Evolutionary conservation across 2,329 filamentous ascomycete genomes (phyloP), one percentile per base, ranked within the genome.

Genomic region (Scedosporium apiospermum): DNA sequence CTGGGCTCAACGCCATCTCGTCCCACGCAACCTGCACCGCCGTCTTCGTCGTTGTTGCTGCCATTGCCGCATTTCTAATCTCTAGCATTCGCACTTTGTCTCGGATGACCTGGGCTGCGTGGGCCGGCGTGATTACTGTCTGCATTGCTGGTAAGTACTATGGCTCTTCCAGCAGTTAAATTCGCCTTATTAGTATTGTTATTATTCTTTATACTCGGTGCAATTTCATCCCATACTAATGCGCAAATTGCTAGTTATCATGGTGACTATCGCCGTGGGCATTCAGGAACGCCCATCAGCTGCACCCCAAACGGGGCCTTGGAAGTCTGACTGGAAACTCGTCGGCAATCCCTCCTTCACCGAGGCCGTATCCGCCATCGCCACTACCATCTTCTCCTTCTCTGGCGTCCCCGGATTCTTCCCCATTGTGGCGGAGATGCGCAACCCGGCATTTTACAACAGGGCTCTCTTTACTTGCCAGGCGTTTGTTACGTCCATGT

Each of bases 11-110:
- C 64, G 70, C 76, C 3, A 65, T 78, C 4, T 77, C 76, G 0
- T 64, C 67, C 0, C 75, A 77, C 60, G 75, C 67, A 5, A 65
- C 71, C 10, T 77, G 75, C 65, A 78, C 76, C 4, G 75, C 75
- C 1, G 66, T 73, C 14, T 78, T 77, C 46, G 72, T 76, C 6
- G 74, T 70, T 5, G 69, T 77, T 1, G 72, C 73, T 14, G 68
- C 67, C 42, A 59, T 71, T n/a, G 62, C 69, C 1, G 64, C 63
- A 3, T 72, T 75, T 61, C 66, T 64, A 1, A 67, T 77, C 9
- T 68, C 71, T 1, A 73, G 71, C 55, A 69, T 75, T 9, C 71
- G 68, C 1, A 74, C 72, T 0, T 65, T 75, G 1, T 68, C 69
- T 6, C 67, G 69, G 6, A 69, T 75, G 12, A 71, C 67, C 16